A percentile compares a stretch with the other conserved stretches of the same genome.
These are phyloP conservation scores for Penicillium steckii DNA, from an alignment of 495 filamentous ascomycete species.

Conservation along the genomic window DNA sequence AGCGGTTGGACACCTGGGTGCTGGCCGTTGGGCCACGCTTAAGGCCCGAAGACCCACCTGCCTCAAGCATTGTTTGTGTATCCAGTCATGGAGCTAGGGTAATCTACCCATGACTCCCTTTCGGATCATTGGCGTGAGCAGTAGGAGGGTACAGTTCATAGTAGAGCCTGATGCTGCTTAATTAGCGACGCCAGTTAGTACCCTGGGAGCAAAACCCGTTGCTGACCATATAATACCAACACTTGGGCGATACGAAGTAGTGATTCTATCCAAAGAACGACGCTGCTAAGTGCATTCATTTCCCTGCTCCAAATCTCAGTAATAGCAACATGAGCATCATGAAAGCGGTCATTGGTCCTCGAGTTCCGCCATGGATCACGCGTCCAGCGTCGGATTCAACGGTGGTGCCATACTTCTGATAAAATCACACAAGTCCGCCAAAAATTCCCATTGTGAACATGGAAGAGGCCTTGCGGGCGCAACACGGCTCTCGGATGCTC, in stretches of 20 bases:
- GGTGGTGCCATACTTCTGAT: neutral
- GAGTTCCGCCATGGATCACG: neutral
- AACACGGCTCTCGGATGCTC: neutral
- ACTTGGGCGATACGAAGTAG: no score
- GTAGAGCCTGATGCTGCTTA: neutral
- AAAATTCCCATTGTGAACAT: constrained; percentile 6
- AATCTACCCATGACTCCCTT: constrained; percentile 19
- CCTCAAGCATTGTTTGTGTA: neutral
- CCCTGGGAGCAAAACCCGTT: neutral
- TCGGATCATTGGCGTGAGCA: constrained; percentile 7
- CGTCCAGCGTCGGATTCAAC: constrained; percentile 3
- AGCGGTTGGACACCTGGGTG: constrained; percentile 16
- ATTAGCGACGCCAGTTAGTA: no score
- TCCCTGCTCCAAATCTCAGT: neutral
- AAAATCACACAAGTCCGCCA: constrained; percentile 12
- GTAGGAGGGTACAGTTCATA: neutral
- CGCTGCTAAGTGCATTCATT: neutral
- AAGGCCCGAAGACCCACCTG: constrained; percentile 10
- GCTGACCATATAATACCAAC: no score
- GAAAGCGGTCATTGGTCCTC: neutral
- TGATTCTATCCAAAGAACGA: neutral
- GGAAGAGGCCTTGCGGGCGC: neutral
- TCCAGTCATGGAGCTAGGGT: constrained; percentile 12
- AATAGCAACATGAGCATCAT: neutral
- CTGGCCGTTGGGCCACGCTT: constrained; percentile 24